Percentiles rank a stretch among this genome's conserved stretches.
phyloP scores from a whole-genome alignment of 495 filamentous ascomycete genomes.

The Hypoxylon fuscum region DNA sequence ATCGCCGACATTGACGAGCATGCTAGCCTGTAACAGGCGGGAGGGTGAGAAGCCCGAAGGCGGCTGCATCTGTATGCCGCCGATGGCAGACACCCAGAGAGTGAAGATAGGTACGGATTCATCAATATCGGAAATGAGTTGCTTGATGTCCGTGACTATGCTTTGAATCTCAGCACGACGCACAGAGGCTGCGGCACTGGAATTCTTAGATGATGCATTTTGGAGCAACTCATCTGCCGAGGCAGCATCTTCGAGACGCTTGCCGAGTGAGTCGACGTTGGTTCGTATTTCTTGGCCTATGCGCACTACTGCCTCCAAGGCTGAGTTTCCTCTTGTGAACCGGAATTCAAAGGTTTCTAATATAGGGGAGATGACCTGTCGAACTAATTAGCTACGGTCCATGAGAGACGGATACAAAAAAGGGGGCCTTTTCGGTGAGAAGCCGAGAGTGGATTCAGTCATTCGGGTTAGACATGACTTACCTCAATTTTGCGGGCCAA shows the following conservation, averaged over 20 bases:
- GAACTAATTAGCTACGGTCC: constrained; percentile 4
- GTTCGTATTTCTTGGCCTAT: constrained; percentile 87
- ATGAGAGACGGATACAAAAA: not conserved
- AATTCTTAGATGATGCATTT: constrained; percentile 58
- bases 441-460: constrained; percentile 6
- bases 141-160: constrained; percentile 80
- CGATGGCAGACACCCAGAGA: constrained; percentile 94
- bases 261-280: constrained; percentile 86
- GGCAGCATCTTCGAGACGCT: constrained; percentile 75
- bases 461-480: constrained; percentile 26
- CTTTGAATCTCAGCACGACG: constrained; percentile 68
- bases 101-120: constrained; percentile 94
- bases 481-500: constrained; percentile 46
- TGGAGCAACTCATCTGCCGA: constrained; percentile 68
- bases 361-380: constrained; percentile 43
- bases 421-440: constrained; percentile 5
- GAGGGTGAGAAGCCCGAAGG: constrained; percentile 72
- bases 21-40: constrained; percentile 90
- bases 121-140: constrained; percentile 81
- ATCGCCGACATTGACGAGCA: constrained; percentile 88
- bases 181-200: constrained; percentile 34
- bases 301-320: constrained; percentile 86
- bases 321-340: constrained; percentile 80
- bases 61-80: constrained; percentile 66
- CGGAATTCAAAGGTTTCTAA: constrained; percentile 44